Conservation (phyloP, 1,139 yeast species). For the Magnusiomyces sp. region DNA sequence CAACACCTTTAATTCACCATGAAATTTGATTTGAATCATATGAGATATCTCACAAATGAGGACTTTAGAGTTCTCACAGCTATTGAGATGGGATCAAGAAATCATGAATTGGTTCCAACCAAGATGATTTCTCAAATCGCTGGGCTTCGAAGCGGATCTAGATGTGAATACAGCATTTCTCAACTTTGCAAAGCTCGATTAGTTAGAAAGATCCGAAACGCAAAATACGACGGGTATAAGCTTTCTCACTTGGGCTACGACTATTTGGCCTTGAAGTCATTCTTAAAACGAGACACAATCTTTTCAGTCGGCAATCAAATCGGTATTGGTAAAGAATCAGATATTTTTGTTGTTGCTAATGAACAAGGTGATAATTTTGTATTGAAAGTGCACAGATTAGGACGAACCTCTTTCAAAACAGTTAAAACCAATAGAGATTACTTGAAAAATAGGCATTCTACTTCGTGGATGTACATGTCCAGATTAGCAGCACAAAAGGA, state of each 20-base stretch:
- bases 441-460: slow-evolving; percentile 55
- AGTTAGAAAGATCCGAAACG: slow-evolving; percentile 71
- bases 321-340: slow-evolving; percentile 97
- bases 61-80: slow-evolving; percentile 88
- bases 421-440: slow-evolving; percentile 93
- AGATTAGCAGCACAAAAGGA: slow-evolving; percentile 89
- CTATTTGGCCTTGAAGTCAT: slow-evolving; percentile 76
- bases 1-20: slow-evolving; percentile 32
- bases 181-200: slow-evolving; percentile 82
- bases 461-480: slow-evolving; percentile 89
- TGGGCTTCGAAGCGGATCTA: slow-evolving; percentile 66
- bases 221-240: slow-evolving; percentile 77
- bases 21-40: slow-evolving; percentile 88
- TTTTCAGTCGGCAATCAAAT: slow-evolving; percentile 79
- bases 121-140: slow-evolving; percentile 71
- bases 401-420: slow-evolving; percentile 85
- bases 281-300: slow-evolving; percentile 60
- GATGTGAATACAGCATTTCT: slow-evolving; percentile 69
- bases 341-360: slow-evolving; percentile 81
- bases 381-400: slow-evolving; percentile 83
- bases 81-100: slow-evolving; percentile 78
- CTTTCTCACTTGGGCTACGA: slow-evolving; percentile 86
- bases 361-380: slow-evolving; percentile 52
- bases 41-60: slow-evolving; percentile 85
- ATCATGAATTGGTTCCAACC: slow-evolving; percentile 93